Conservation (phyloP, 176 grass and related monocot species). For the Eleusine coracana region DNA sequence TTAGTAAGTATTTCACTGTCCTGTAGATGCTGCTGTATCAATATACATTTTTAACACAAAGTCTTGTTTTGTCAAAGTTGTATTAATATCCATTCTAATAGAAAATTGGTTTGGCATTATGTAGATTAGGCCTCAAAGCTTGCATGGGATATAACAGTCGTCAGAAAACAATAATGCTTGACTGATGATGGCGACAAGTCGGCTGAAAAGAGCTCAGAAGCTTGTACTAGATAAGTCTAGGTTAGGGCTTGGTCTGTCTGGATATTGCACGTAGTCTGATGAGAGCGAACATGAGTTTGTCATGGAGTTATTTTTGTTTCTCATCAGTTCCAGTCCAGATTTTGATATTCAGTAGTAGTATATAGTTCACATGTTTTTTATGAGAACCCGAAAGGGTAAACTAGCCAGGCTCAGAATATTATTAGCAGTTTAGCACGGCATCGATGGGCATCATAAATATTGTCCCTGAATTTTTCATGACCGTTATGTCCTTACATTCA, state of each 20-base stretch:
- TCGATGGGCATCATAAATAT: background rate
- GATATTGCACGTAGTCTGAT: constrained; percentile 16
- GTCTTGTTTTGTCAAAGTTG: background rate
- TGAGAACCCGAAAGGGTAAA: background rate
- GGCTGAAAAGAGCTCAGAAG: constrained; percentile 9
- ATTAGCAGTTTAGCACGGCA: constrained; percentile 10
- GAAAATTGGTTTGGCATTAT: constrained; percentile 20
- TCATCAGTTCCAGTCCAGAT: constrained; percentile 2
- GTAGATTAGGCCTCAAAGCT: constrained; percentile 44
- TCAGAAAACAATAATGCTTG: background rate
- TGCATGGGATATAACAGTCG: background rate
- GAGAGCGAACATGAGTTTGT: background rate
- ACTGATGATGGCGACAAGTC: background rate
- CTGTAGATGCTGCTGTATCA: constrained; percentile 1
- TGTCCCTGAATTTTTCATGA: background rate
- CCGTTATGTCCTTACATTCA: background rate
- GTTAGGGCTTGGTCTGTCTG: constrained; percentile 24
- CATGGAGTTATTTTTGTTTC: constrained; percentile 16
- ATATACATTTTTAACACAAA: constrained; percentile 1
- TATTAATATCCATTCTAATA: background rate
- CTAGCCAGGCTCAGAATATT: background rate
- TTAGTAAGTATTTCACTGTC: constrained; percentile 39
- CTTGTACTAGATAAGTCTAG: constrained; percentile 22
- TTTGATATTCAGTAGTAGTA: constrained; percentile 30
- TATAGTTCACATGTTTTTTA: constrained; percentile 33